phyloP scores from a whole-genome alignment of 2,329 filamentous ascomycete genomes.

The Scytalidium sp. region DNA sequence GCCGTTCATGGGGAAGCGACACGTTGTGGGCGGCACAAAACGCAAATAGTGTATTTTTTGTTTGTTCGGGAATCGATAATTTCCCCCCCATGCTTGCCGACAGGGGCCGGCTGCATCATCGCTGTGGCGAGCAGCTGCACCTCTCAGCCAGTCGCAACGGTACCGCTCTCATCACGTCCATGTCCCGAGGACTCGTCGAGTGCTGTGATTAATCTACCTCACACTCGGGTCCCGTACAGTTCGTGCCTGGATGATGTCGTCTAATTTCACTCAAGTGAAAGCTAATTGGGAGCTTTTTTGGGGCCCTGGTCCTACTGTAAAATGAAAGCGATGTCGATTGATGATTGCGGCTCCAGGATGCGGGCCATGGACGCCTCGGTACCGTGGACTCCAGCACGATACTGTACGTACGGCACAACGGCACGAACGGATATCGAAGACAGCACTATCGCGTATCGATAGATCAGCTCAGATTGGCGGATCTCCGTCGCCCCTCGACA shows the following conservation, averaged over 20 bases:
- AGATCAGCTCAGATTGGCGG: neutral
- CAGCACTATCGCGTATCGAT: neutral
- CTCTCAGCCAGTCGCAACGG: no score
- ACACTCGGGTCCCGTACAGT: no score
- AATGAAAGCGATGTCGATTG: neutral
- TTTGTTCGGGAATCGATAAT: neutral
- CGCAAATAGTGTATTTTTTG: no score
- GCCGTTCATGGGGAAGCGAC: neutral
- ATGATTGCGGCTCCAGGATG: no score
- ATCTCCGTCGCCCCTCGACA: neutral
- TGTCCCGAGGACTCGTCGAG: neutral
- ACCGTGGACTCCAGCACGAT: no score
- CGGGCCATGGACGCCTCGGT: no score
- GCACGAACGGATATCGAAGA: neutral
- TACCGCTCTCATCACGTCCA: neutral
- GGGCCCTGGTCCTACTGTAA: neutral
- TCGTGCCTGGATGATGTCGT: no score
- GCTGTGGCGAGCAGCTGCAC: neutral
- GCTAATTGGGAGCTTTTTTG: no score
- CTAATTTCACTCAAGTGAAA: no score
- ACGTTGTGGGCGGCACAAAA: no score
- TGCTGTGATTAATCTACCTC: constrained; percentile 18
- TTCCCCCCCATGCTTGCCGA: neutral
- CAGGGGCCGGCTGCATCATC: neutral
- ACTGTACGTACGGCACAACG: no score